Base-by-base conservation (phyloP, 805 yeast genomes). In the Teunomyces gatunensis region DNA sequence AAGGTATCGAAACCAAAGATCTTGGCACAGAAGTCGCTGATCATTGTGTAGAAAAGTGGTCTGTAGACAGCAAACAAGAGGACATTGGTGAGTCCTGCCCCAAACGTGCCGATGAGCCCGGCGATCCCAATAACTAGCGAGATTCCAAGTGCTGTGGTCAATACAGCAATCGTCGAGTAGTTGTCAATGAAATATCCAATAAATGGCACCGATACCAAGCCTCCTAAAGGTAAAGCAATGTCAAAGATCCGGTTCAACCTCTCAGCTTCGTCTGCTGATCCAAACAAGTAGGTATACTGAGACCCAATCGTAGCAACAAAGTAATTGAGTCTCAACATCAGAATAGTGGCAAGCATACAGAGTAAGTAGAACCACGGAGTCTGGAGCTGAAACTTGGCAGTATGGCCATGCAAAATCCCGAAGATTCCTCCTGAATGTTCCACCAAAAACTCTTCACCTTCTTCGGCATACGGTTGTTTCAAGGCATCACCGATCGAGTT, bases 1-100 rank as follows among this genome's bases (percentile, higher is more conserved):
- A 80, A 78, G 9, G 84, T 78, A 55, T 79, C 83, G 53, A 77
- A 74, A 1, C 86, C 85, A 60, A 81, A 83, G 42, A 78, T 83
- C 60, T 83, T 83, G 23, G 86, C 83, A 56, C 84, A 79, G 57
- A 71, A 76, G 57, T 79, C 84, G 3, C 80, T 74, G 33, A 79
- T 66, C 2, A 81, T 69, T n/a, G 84, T 79, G 58, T 79, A 79
- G 62, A 78, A 79, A 54, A 79, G 78, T 32, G 84, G 84, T 59
- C 84, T 70, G 65, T 75, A 79, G 32, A 69, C 71, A 32, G 78
- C 83, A 58, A 79, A 79, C 15, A 79, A 44, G 33, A 71, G 57
- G 27, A 79, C 75, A 51, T 77, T 74, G 42, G 76, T 39, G 6
- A 77, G 47, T 46, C 81, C 83, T 2, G 73, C 53, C 21, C 51